Conservation (phyloP, 2,329 filamentous ascomycete genomes). For the Phyllosticta citriasiana region DNA sequence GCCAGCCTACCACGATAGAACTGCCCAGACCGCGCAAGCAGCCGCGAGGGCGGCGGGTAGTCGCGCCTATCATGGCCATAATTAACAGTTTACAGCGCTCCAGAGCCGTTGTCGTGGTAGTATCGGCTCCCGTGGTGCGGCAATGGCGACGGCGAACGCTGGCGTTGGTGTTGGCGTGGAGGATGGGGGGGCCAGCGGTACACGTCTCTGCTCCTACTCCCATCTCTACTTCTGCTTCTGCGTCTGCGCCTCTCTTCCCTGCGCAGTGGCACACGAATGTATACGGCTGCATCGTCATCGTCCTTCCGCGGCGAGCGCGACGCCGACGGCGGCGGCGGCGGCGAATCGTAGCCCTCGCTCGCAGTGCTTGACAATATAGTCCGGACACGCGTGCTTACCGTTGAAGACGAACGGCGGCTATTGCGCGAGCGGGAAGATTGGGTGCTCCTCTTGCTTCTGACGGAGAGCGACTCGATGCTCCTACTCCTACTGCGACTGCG, state of each 20-base stretch:
- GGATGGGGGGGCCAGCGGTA: background rate
- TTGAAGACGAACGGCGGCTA: background rate
- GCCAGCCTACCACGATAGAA: background rate
- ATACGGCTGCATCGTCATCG: no score
- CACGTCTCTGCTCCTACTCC: no score
- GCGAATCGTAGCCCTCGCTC: background rate
- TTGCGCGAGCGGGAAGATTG: background rate
- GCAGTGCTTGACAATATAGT: background rate
- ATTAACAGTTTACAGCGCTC: background rate
- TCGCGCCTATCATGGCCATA: background rate
- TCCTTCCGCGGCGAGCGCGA: background rate
- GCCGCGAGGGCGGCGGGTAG: background rate
- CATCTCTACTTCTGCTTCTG: background rate
- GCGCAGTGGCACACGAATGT: no score
- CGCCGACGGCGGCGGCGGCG: background rate
- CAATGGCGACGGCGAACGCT: background rate
- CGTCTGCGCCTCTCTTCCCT: no score
- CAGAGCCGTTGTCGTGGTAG: background rate
- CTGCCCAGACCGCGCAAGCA: no score
- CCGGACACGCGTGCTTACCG: background rate
- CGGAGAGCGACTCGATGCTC: background rate
- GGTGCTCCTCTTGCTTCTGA: background rate
- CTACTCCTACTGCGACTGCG: background rate
- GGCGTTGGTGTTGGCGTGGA: background rate
- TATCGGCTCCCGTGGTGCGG: background rate